Conservation (phyloP, 2,329 filamentous ascomycete species). For the Talaromyces amestolkiae region DNA sequence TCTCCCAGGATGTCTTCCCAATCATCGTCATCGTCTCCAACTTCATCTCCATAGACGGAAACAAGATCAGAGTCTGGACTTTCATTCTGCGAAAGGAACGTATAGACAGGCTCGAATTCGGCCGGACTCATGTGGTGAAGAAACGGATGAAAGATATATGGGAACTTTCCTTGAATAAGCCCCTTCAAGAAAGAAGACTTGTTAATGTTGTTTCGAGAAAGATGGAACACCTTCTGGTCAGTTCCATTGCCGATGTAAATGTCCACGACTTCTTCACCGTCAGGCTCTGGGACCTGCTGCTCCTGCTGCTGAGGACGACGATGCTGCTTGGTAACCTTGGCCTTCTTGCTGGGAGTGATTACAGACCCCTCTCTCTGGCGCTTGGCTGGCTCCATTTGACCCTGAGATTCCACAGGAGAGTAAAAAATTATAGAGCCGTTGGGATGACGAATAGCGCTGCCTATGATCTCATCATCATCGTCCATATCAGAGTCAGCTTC, state of each 20-base stretch:
- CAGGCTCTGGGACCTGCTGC: not conserved
- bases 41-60: not conserved
- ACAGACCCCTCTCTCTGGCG: not conserved
- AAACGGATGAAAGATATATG: constrained; percentile 8
- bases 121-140: not conserved
- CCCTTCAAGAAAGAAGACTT: constrained; percentile 10
- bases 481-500: not conserved
- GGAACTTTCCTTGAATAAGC: not conserved
- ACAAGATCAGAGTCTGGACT: constrained; percentile 1
- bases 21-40: not conserved
- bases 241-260: constrained; percentile 10
- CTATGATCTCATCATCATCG: not conserved
- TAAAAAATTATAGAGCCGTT: not conserved
- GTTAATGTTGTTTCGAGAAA: not conserved
- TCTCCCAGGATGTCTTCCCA: constrained; percentile 5
- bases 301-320: not conserved
- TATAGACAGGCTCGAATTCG: constrained; percentile 1
- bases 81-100: not conserved
- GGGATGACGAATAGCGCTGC: not conserved
- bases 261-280: constrained; percentile 1
- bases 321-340: not conserved
- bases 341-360: not conserved
- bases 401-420: not conserved
- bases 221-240: constrained; percentile 6
- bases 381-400: not conserved